Percentiles rank a stretch among this genome's conserved stretches.
Evolutionary conservation across 2,329 filamentous ascomycete genomes (phyloP).

Genomic region (Teratosphaeria pseudoeucalypti): DNA sequence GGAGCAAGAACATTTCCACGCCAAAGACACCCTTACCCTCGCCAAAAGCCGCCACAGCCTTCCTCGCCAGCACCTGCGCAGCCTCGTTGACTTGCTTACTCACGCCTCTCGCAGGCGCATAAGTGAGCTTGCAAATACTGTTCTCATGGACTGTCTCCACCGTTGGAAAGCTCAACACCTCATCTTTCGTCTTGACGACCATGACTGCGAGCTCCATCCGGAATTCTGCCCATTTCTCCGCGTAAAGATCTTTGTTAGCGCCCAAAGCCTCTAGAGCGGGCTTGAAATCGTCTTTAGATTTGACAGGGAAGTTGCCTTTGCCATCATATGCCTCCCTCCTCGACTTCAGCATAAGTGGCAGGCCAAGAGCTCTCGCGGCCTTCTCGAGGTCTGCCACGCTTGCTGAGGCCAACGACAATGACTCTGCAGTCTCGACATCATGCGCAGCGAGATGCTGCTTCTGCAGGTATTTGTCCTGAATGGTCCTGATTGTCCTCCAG

Average conservation of each 20-base stretch:
- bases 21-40: slow-evolving; percentile 89
- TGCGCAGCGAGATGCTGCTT: slow-evolving; percentile 65
- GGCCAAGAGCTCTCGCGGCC: slow-evolving; percentile 57
- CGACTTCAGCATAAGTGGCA: slow-evolving; percentile 87
- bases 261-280: slow-evolving; percentile 61
- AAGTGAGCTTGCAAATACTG: slow-evolving; percentile 87
- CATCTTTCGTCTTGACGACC: slow-evolving; percentile 79
- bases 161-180: slow-evolving; percentile 66
- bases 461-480: slow-evolving; percentile 89
- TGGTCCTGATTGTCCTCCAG: slow-evolving; percentile 75
- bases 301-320: slow-evolving; percentile 61
- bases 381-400: slow-evolving; percentile 51
- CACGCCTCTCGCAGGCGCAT: slow-evolving; percentile 68
- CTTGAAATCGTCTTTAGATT: slow-evolving; percentile 48
- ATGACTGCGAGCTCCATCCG: slow-evolving; percentile 83
- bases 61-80: slow-evolving; percentile 66
- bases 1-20: slow-evolving; percentile 86
- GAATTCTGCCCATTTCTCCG: slow-evolving; percentile 82
- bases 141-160: slow-evolving; percentile 95
- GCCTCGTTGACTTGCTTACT: slow-evolving; percentile 48
- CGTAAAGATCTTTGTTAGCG: slow-evolving; percentile 61
- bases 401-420: slow-evolving; percentile 53
- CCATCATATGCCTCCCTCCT: slow-evolving; percentile 88
- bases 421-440: slow-evolving; percentile 62
- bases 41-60: slow-evolving; percentile 62